Conservation (phyloP, 2,329 filamentous ascomycete genomes). For the Tolypocladium endophyticum region DNA sequence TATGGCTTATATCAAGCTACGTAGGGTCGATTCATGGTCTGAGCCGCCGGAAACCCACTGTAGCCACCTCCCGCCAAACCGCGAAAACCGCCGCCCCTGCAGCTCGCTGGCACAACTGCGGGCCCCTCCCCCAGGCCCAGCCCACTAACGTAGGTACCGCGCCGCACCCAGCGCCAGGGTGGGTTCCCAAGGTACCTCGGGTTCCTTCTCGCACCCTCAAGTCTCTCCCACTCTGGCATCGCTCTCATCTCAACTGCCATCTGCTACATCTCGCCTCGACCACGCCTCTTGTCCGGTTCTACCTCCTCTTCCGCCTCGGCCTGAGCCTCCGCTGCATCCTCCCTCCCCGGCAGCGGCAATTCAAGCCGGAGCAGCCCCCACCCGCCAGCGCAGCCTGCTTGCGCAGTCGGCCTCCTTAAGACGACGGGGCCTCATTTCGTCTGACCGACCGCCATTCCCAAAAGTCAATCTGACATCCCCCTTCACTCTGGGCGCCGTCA, state of each 20-base stretch:
- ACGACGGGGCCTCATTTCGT: background rate
- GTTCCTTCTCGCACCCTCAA: background rate
- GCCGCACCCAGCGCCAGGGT: background rate
- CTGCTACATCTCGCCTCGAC: background rate
- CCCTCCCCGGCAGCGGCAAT: background rate
- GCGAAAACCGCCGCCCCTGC: no score
- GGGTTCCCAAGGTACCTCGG: background rate
- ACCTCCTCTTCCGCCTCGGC: background rate
- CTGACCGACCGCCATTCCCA: background rate
- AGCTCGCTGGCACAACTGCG: background rate
- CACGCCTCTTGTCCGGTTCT: background rate
- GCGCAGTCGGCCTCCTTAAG: background rate
- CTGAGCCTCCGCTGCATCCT: background rate
- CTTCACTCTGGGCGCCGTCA: constrained; percentile 3
- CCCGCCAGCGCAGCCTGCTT: background rate
- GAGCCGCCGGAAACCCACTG: no score
- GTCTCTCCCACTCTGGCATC: background rate
- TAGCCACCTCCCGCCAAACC: no score
- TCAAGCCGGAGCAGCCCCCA: background rate
- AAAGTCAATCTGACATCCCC: background rate
- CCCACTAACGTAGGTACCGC: background rate
- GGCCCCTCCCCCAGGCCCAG: background rate
- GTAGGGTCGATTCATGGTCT: no score
- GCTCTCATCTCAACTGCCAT: background rate
- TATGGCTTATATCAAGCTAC: no score